Percentiles rank a stretch among this genome's conserved stretches.
These are phyloP conservation scores for Mucor irregularis DNA, from an alignment of 371 early-diverging fungal species.

Conservation along the genomic window DNA sequence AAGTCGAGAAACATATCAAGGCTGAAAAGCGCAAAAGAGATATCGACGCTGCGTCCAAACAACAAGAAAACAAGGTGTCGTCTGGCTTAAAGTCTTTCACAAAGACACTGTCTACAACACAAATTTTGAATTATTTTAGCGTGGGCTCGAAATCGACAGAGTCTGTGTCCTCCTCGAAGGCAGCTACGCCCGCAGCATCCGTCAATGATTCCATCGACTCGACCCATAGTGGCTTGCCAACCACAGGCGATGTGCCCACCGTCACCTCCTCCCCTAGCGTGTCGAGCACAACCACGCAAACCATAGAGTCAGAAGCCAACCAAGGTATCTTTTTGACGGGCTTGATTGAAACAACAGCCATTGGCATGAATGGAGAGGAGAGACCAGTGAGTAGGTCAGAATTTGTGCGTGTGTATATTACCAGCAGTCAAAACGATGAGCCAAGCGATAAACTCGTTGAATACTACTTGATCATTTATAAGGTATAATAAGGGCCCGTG, in stretches of 20 bases:
- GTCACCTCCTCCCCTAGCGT: slow-evolving; percentile 1
- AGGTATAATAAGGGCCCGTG: slow-evolving; percentile 35
- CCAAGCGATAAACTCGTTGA: slow-evolving; percentile 33
- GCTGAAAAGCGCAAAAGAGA: slow-evolving; percentile 18
- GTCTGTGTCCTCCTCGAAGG: neutral
- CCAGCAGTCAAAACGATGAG: slow-evolving; percentile 16
- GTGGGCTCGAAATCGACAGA: slow-evolving; percentile 29
- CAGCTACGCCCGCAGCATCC: neutral
- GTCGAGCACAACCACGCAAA: neutral
- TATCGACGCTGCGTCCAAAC: slow-evolving; percentile 13
- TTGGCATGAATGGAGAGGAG: slow-evolving; percentile 37
- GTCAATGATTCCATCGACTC: slow-evolving; percentile 6
- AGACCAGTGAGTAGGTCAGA: slow-evolving; percentile 24
- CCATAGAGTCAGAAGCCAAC: neutral
- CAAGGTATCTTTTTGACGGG: slow-evolving; percentile 40
- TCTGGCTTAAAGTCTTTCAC: slow-evolving; percentile 48
- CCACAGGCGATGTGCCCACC: slow-evolving; percentile 5
- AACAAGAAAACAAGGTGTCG: neutral
- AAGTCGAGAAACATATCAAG: slow-evolving; percentile 32
- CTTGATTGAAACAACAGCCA: slow-evolving; percentile 21
- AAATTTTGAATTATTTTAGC: slow-evolving; percentile 54
- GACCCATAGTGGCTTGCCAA: slow-evolving; percentile 26
- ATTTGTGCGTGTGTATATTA: slow-evolving; percentile 44
- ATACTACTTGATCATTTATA: slow-evolving; percentile 54
- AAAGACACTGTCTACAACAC: slow-evolving; percentile 54